Base-by-base conservation (phyloP, 2,329 filamentous ascomycete genomes). In the Tolypocladium capitatum region DNA sequence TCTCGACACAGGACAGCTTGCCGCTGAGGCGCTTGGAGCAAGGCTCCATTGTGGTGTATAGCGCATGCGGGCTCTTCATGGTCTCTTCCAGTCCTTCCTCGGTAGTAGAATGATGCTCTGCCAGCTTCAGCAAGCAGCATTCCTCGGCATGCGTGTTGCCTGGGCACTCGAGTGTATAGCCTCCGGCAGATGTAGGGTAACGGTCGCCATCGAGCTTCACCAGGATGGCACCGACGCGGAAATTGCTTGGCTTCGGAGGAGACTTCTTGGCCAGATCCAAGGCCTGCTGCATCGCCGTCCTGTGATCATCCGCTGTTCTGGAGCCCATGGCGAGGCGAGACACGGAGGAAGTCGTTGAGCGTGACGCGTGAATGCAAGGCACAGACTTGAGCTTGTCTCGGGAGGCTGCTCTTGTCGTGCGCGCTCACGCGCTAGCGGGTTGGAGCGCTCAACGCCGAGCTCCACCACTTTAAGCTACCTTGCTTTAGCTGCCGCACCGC, bases 61-160 rank as follows among this genome's bases (percentile, higher is more conserved):
- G 74, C 10, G 60, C 66, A 49, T 69, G 65, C 14, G 61, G 58
- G 32, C 52, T 53, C 5, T 53, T 54, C 32, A 67, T 61, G 18
- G 55, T 50, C n/a, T 54, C 49, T 1, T 76, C 67, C 5, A 88
- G 72, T 0, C 66, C 61, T 46, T 78, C 75, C 53, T 84, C 81
- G 0, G 72, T 49, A 0, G 74, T 67, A 2, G 60, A 59, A 48
- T 76, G 61, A 52, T 69, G 56, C 43, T 68, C 58, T 1, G 78
- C 71, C 14, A 82, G 75, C 63, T 98, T 97, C 44, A 82, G 67
- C 48, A 98, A 75, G 60, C 88, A 94, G 64, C 84, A 91, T 68
- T 98, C 89, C 63, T 98, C 92, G 4, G 92, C 92, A 61, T 98
- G 92, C 0, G 92, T 97, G 68, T 98, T 98, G 38, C 91, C 92